Conservation (phyloP, 2,329 filamentous ascomycete genomes). For the Penicillium expansum region DNA sequence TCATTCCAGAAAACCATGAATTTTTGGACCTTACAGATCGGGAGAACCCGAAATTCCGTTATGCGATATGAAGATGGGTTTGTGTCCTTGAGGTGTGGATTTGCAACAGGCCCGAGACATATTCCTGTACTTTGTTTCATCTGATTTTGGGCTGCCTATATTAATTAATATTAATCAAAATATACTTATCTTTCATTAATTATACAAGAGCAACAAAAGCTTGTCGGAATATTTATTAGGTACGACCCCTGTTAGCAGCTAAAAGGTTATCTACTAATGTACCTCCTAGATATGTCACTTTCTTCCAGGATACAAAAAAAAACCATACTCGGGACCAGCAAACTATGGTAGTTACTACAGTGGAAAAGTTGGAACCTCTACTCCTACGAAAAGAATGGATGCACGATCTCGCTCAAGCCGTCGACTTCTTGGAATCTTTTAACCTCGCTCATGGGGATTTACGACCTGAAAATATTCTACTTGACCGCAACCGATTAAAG, state of each 20-base stretch:
- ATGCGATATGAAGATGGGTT: constrained; percentile 16
- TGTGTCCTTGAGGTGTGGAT: neutral
- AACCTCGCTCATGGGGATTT: constrained; percentile 35
- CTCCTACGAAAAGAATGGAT: constrained; percentile 24
- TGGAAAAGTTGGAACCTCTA: no score
- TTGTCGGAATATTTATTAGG: neutral
- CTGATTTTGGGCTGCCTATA: neutral
- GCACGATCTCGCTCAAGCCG: constrained; percentile 28
- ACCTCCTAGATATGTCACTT: no score
- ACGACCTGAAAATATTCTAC: constrained; percentile 32
- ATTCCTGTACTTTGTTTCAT: neutral
- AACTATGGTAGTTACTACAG: no score
- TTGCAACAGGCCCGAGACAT: neutral
- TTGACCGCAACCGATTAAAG: constrained; percentile 26
- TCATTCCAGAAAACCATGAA: constrained; percentile 33
- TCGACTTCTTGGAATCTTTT: constrained; percentile 35
- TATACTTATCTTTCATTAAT: neutral
- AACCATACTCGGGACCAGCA: no score
- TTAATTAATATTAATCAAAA: neutral
- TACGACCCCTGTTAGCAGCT: no score
- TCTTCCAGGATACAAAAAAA: no score
- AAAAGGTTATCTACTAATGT: no score
- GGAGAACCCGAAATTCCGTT: constrained; percentile 27
- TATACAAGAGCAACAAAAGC: neutral
- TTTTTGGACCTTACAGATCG: constrained; percentile 30